Base-by-base conservation (phyloP, 305 asterid species). In the Ajuga reptans region DNA sequence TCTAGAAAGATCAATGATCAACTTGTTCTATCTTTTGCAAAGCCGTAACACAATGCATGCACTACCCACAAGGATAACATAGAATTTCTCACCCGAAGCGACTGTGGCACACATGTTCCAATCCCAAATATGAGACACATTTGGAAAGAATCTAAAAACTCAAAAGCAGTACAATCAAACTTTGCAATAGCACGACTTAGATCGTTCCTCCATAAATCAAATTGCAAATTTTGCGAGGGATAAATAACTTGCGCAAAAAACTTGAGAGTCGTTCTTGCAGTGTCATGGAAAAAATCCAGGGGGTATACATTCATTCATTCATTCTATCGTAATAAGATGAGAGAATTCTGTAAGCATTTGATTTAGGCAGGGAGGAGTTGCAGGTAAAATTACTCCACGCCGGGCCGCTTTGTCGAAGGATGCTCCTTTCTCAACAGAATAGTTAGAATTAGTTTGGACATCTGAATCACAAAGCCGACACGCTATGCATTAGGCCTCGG, bases 401-500 rank as follows among this genome's bases (percentile, higher is more conserved):
- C 43, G 36, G 41, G 59, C 61, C 54, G 15, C 8, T 68, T 29
- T 41, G 67, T 53, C 6, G 9, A 43, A 57, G 42, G 49, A 39
- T 15, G 47, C 17, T 55, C 61, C 17, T 67, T 53, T 62, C 63
- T 69, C 68, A 3, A 62, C 15, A 37, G 16, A 68, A 61, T 8
- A 49, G 75, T 66, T 65, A 50, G 62, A 36, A 70, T 62, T 64
- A 59, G 69, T 64, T 10, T 1, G 27, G 70, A 39, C 68, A 62
- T 60, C 61, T 12, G 24, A 27, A 37, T 37, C 37, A 51, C 57
- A 53, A 34, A 4, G 37, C 63, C 52, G 10, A 37, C 6, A 16
- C 17, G 69, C 54, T 74, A 79, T 9, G 82, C 64, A 34, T 63
- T 79, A 29, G 69, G 81, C 80, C 83, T 86, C 11, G 73, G 69